phyloP scores from a whole-genome alignment of 257 asterid genomes.

The Dorcoceras hygrometricum region DNA sequence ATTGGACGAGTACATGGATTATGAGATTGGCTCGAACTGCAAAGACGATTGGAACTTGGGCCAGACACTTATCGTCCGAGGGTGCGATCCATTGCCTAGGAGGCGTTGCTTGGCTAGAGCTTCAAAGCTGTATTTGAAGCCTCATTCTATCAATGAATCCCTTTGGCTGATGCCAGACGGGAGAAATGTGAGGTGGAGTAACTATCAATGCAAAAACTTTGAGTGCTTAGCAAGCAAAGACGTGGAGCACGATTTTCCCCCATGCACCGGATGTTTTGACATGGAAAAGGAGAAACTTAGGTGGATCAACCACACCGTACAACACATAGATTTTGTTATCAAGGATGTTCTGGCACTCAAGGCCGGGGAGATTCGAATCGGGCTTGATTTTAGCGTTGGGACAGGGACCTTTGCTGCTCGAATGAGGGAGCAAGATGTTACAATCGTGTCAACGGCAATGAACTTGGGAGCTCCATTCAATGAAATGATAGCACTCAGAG shows the following conservation, averaged over 20 bases:
- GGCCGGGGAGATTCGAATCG: slow-evolving; percentile 66
- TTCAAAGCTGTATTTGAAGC: slow-evolving; percentile 67
- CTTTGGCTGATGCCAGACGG: slow-evolving; percentile 80
- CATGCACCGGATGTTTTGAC: slow-evolving; percentile 79
- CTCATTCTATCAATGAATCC: slow-evolving; percentile 76
- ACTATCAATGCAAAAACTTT: slow-evolving; percentile 64
- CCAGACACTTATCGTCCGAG: slow-evolving; percentile 71
- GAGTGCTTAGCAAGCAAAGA: slow-evolving; percentile 72
- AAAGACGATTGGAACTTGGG: slow-evolving; percentile 84
- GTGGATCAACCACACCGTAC: slow-evolving; percentile 52
- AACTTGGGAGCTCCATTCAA: slow-evolving; percentile 86
- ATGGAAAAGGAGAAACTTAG: slow-evolving; percentile 77
- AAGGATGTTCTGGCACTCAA: slow-evolving; percentile 52
- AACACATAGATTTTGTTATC: slow-evolving; percentile 47
- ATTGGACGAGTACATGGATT: slow-evolving; percentile 80
- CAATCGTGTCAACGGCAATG: slow-evolving; percentile 65
- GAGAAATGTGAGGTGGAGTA: slow-evolving; percentile 85
- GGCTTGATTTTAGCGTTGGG: slow-evolving; percentile 73
- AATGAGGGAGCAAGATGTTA: slow-evolving; percentile 75
- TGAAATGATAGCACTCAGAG: slow-evolving; percentile 83
- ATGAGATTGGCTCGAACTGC: slow-evolving; percentile 82
- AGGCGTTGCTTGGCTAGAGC: slow-evolving; percentile 79
- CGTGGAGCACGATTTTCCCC: slow-evolving; percentile 55
- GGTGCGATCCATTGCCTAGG: slow-evolving; percentile 86
- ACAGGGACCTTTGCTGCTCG: slow-evolving; percentile 89